phyloP scores from a whole-genome alignment of 768 basidiomycete species.

The Leccinellum rugosiceps region DNA sequence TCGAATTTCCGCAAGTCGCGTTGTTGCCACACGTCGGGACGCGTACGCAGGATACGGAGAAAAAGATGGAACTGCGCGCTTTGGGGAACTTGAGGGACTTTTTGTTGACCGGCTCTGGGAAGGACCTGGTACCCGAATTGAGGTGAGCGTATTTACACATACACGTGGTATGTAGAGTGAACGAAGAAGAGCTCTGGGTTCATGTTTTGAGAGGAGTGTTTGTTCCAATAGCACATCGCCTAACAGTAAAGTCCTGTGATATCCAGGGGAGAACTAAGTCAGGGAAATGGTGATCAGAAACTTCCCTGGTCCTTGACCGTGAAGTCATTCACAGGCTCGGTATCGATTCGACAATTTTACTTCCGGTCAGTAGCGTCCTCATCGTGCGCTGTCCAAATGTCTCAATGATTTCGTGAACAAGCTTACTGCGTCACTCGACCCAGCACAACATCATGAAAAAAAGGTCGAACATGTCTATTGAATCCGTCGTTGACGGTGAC shows the following conservation, averaged over 20 bases:
- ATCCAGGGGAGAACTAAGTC: not conserved
- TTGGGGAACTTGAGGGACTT: conserved; percentile 73
- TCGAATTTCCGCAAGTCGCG: conserved; percentile 76
- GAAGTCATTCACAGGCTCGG: not conserved
- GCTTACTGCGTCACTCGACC: not conserved
- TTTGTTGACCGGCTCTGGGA: conserved; percentile 1
- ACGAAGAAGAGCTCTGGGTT: not conserved
- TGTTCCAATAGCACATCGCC: not conserved
- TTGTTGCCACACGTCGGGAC: conserved; percentile 94
- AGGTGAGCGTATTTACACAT: not conserved
- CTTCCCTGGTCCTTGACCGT: not conserved
- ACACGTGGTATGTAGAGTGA: not conserved
- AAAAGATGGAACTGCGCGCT: conserved; percentile 80
- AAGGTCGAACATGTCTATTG: conserved; percentile 15
- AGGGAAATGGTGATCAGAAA: not conserved
- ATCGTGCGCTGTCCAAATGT: not conserved
- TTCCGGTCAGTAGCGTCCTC: not conserved
- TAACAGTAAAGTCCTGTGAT: not conserved
- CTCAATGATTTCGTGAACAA: not conserved
- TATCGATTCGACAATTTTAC: no score
- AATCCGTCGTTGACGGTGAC: not conserved
- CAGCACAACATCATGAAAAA: not conserved
- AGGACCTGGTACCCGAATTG: not conserved
- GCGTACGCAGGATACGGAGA: conserved; percentile 73
- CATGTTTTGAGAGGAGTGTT: not conserved